Evolutionary conservation across 768 basidiomycete genomes (phyloP).

Genomic region (Sporobolomyces phaffii): DNA sequence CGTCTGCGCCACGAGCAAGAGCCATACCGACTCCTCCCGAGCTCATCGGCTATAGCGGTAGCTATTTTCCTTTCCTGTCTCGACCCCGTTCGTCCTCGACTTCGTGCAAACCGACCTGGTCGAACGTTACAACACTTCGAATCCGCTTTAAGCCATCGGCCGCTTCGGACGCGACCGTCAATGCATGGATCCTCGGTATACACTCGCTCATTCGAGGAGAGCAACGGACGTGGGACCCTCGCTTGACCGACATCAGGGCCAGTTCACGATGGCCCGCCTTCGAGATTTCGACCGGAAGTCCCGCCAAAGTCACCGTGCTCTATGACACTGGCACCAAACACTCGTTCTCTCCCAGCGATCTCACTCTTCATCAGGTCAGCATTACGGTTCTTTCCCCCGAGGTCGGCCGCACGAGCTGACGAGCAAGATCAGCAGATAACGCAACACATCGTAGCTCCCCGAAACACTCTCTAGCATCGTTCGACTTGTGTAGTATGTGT

Average conservation of each 20-base stretch:
- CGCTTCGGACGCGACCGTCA: background rate
- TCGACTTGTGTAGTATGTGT: too few relatives aligned
- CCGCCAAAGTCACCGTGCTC: background rate
- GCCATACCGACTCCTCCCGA: too few relatives aligned
- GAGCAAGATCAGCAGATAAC: too few relatives aligned
- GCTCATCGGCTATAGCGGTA: too few relatives aligned
- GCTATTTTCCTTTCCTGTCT: too few relatives aligned
- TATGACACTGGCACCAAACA: background rate
- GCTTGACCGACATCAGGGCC: background rate
- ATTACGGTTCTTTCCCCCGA: too few relatives aligned
- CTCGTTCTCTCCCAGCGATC: background rate
- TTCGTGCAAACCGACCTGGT: too few relatives aligned
- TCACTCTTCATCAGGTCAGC: background rate
- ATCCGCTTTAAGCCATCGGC: background rate
- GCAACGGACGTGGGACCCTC: background rate
- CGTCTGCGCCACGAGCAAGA: too few relatives aligned
- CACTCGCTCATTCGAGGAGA: background rate
- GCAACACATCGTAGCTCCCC: too few relatives aligned
- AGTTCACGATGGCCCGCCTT: background rate
- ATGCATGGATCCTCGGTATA: background rate
- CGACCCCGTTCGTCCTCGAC: too few relatives aligned
- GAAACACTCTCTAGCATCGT: too few relatives aligned
- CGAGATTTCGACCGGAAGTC: background rate
- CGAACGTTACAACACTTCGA: background rate
- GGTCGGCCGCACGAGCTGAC: too few relatives aligned